A percentile compares a stretch with the other conserved stretches of the same genome.
These are phyloP conservation scores for Alternaria ethzedia DNA, from an alignment of 2,329 filamentous ascomycete genomes.

Conservation along the genomic window DNA sequence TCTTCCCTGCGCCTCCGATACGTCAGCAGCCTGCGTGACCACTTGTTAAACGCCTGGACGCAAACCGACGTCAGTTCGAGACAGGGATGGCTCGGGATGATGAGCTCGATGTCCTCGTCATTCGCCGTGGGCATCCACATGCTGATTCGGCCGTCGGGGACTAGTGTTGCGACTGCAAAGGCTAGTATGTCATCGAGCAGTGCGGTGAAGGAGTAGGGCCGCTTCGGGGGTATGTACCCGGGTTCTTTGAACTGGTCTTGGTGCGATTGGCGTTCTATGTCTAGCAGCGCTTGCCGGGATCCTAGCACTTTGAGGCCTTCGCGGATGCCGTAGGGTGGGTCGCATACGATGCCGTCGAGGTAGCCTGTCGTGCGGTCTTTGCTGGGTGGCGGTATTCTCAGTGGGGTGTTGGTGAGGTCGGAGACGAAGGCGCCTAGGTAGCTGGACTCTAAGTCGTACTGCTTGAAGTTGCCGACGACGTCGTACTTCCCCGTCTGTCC, in stretches of 20 bases:
- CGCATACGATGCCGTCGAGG: constrained; percentile 91
- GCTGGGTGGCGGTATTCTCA: constrained; percentile 49
- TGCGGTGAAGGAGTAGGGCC: constrained; percentile 87
- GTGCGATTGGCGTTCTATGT: constrained; percentile 33
- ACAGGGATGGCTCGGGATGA: constrained; percentile 76
- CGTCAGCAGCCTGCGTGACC: constrained; percentile 87
- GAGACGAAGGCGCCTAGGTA: constrained; percentile 83
- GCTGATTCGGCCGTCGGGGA: constrained; percentile 78
- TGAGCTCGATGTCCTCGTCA: constrained; percentile 69
- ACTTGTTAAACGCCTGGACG: constrained; percentile 88
- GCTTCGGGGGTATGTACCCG: constrained; percentile 84
- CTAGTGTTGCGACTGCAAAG: constrained; percentile 78
- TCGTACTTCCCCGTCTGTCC: constrained; percentile 52
- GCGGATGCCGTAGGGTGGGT: constrained; percentile 93
- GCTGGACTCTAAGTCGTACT: constrained; percentile 72
- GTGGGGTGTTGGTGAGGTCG: constrained; percentile 86
- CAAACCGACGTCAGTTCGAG: constrained; percentile 78
- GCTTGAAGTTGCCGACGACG: constrained; percentile 77
- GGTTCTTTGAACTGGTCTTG: constrained; percentile 32
- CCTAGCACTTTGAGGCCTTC: constrained; percentile 91
- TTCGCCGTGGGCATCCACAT: constrained; percentile 96
- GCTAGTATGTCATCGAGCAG: constrained; percentile 89
- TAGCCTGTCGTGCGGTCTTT: constrained; percentile 50
- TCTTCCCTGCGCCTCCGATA: constrained; percentile 74
- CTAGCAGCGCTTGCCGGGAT: constrained; percentile 61